phyloP scores from a whole-genome alignment of 768 basidiomycete genomes.

The Scleroderma bovista region DNA sequence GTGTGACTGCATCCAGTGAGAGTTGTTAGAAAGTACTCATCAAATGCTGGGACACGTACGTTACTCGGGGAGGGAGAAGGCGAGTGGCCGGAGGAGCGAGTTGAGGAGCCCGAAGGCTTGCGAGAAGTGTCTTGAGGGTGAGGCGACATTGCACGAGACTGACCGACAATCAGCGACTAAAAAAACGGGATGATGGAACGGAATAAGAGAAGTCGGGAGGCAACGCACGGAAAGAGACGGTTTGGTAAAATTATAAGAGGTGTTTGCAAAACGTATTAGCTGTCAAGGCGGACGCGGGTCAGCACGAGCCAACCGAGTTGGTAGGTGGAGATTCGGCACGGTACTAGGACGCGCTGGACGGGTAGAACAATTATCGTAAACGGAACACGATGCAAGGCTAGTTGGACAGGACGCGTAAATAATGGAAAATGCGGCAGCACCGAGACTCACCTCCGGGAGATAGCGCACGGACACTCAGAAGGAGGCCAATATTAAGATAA shows the following conservation, averaged over 20 bases:
- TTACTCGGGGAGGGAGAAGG: constrained; percentile 55
- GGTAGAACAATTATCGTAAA: constrained; percentile 25
- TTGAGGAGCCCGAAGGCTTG: constrained; percentile 68
- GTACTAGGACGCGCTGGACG: constrained; percentile 26
- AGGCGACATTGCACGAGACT: constrained; percentile 26
- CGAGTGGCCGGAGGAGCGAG: constrained; percentile 57
- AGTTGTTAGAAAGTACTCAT: constrained; percentile 7
- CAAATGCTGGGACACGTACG: constrained; percentile 32
- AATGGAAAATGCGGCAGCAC: constrained; percentile 3
- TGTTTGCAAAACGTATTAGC: constrained; percentile 31
- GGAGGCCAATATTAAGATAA: constrained; percentile 16
- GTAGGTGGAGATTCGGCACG: constrained; percentile 23
- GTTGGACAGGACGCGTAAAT: constrained; percentile 26
- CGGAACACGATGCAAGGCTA: constrained; percentile 24
- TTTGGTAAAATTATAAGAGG: constrained; percentile 28
- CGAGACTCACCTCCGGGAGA: constrained; percentile 27
- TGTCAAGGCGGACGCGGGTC: constrained; percentile 20
- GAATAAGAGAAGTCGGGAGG: constrained; percentile 2
- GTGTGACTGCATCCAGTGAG: constrained; percentile 34
- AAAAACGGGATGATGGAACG: constrained; percentile 13
- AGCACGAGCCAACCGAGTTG: constrained; percentile 16
- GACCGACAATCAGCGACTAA: constrained; percentile 26
- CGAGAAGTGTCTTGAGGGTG: constrained; percentile 44
- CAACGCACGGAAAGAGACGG: constrained; percentile 22
- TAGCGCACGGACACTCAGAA: constrained; percentile 25